These are phyloP conservation scores for Eucalyptus marginata DNA, from an alignment of 345 rosid genomes.

Conservation along the genomic window DNA sequence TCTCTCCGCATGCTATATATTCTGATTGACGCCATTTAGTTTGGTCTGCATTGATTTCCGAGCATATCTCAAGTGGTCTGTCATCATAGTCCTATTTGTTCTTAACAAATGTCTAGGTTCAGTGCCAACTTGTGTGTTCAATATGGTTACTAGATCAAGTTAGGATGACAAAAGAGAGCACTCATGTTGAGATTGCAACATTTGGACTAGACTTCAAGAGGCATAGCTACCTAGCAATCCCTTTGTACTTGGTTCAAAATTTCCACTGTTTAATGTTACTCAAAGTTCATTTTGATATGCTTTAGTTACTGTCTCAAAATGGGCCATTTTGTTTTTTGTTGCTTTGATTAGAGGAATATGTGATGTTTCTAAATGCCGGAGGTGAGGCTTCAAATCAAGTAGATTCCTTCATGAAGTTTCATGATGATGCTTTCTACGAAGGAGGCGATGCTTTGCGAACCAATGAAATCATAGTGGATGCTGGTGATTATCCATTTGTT, in stretches of 20 bases:
- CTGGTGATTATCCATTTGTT: slow-evolving; percentile 63
- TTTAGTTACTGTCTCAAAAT: not conserved
- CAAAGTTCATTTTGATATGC: not conserved
- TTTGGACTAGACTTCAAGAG: not conserved
- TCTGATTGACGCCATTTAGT: not conserved
- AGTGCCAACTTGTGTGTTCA: not conserved
- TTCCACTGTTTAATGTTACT: not conserved
- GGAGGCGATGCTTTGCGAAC: slow-evolving; percentile 79
- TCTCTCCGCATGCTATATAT: not conserved
- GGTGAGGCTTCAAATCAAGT: slow-evolving; percentile 30
- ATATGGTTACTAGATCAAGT: not conserved
- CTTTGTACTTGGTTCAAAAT: not conserved
- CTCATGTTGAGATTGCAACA: not conserved
- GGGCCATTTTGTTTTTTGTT: not conserved
- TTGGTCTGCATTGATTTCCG: not conserved
- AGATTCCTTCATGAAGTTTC: slow-evolving; percentile 29
- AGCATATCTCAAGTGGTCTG: not conserved
- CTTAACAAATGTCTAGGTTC: not conserved
- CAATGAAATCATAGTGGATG: slow-evolving; percentile 55
- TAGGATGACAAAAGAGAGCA: not conserved
- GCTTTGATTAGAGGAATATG: slow-evolving; percentile 37
- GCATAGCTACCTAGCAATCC: not conserved
- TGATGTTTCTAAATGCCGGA: slow-evolving; percentile 77
- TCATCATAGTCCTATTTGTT: not conserved
- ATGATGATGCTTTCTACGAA: slow-evolving; percentile 39